Evolutionary conservation across 1,139 yeast genomes (phyloP).

Genomic region (Hansenula lynferdii): DNA sequence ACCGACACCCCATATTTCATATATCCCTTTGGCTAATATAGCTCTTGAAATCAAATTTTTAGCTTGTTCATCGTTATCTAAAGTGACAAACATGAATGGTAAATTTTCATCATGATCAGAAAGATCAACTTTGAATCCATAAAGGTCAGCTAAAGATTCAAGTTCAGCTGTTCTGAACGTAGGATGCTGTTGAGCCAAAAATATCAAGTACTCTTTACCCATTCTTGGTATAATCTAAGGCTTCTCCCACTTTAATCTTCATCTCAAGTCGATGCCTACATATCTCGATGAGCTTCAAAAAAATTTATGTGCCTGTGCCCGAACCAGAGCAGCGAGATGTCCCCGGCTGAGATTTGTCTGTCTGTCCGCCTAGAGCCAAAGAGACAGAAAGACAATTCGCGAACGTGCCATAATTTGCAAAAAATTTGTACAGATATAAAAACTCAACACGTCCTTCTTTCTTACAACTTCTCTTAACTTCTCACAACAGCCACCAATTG

Average conservation of each 20-base stretch:
- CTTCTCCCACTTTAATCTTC: not conserved
- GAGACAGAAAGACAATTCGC: no score
- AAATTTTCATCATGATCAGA: slow-evolving; percentile 48
- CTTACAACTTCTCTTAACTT: no score
- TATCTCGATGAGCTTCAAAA: not conserved
- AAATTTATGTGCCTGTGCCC: not conserved
- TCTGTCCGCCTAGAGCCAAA: no score
- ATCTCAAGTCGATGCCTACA: not conserved
- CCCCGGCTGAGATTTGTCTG: not conserved
- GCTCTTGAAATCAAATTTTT: slow-evolving; percentile 57
- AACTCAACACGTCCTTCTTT: no score
- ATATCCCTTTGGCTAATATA: slow-evolving; percentile 68
- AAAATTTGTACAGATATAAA: no score
- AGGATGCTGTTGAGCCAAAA: slow-evolving; percentile 81
- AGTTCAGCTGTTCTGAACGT: slow-evolving; percentile 79
- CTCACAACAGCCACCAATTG: no score
- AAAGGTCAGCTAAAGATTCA: slow-evolving; percentile 72
- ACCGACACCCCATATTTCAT: slow-evolving; percentile 85
- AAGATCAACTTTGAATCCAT: slow-evolving; percentile 54
- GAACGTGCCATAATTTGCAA: no score
- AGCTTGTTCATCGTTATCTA: slow-evolving; percentile 67
- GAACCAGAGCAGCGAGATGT: no score
- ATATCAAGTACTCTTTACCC: slow-evolving; percentile 49
- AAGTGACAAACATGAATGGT: slow-evolving; percentile 69
- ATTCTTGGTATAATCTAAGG: not conserved